Percentiles rank a stretch among this genome's conserved stretches.
Conservation (phyloP, 2,329 filamentous ascomycete genomes). For the Arthrobotrys megalospora region DNA sequence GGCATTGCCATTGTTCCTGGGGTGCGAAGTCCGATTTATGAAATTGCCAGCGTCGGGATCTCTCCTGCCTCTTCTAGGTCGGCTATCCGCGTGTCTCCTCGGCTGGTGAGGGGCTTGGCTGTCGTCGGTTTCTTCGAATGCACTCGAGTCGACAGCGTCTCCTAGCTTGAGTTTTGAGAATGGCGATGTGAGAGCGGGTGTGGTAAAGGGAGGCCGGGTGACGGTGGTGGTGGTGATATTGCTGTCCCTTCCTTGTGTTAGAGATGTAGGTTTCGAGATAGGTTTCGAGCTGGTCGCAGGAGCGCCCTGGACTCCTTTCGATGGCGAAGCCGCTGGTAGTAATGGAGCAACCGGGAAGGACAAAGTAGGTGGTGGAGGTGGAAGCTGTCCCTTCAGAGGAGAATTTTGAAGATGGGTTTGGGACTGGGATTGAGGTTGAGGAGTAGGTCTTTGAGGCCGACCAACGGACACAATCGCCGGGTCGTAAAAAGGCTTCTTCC, state of each 20-base stretch:
- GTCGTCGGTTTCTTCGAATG: constrained; percentile 64
- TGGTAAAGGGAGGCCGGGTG: constrained; percentile 47
- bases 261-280: neutral
- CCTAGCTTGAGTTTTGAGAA: constrained; percentile 62
- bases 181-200: constrained; percentile 48
- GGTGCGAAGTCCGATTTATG: constrained; percentile 43
- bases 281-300: constrained; percentile 9
- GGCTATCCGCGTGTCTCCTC: constrained; percentile 47
- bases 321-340: constrained; percentile 18
- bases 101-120: constrained; percentile 48
- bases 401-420: constrained; percentile 23
- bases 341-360: constrained; percentile 40
- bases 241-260: neutral
- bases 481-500: constrained; percentile 62
- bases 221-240: constrained; percentile 28
- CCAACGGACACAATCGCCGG: constrained; percentile 64
- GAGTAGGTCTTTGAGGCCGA: constrained; percentile 51
- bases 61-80: constrained; percentile 33
- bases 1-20: constrained; percentile 66
- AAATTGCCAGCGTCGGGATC: constrained; percentile 41
- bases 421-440: constrained; percentile 38
- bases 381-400: constrained; percentile 24
- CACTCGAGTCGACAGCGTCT: constrained; percentile 63
- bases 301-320: constrained; percentile 23
- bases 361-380: constrained; percentile 41